phyloP scores from a whole-genome alignment of 176 grass and related monocot genomes.

The Rhynchospora tenuis region DNA sequence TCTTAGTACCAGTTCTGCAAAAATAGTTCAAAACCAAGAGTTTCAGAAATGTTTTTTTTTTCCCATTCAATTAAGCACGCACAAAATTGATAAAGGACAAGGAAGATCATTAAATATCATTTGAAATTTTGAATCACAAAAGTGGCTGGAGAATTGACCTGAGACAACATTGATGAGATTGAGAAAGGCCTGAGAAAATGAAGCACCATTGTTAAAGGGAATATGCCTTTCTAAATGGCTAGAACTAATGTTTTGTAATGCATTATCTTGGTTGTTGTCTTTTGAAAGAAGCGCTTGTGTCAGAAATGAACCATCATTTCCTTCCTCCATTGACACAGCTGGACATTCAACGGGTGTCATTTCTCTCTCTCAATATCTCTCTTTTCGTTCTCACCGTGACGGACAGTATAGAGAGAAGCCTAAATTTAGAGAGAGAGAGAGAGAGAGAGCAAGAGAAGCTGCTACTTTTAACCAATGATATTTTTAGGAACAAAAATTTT shows the following conservation, averaged over 20 bases:
- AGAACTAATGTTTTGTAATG: constrained; percentile 2
- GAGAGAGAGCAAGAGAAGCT: background rate
- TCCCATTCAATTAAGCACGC: background rate
- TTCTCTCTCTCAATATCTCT: background rate
- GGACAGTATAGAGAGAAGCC: background rate
- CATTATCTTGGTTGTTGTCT: constrained; percentile 2
- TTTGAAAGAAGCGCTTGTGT: constrained; percentile 13
- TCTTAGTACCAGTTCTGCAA: background rate
- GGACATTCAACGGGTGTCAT: background rate
- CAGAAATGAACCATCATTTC: background rate
- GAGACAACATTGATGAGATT: constrained; percentile 59
- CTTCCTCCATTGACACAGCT: background rate
- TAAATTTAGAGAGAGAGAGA: background rate
- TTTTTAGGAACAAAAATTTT: background rate
- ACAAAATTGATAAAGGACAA: background rate
- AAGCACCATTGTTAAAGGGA: constrained; percentile 23
- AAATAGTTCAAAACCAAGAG: background rate
- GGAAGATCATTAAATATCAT: background rate
- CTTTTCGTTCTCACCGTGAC: background rate
- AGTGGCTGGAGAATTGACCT: constrained; percentile 16
- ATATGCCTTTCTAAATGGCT: constrained; percentile 23
- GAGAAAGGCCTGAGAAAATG: constrained; percentile 41
- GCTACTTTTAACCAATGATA: background rate
- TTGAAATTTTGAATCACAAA: background rate
- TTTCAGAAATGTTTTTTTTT: background rate